Evolutionary conservation across 1,284 basidiomycete genomes (phyloP).

Genomic region (Tylopilus orsonianus): DNA sequence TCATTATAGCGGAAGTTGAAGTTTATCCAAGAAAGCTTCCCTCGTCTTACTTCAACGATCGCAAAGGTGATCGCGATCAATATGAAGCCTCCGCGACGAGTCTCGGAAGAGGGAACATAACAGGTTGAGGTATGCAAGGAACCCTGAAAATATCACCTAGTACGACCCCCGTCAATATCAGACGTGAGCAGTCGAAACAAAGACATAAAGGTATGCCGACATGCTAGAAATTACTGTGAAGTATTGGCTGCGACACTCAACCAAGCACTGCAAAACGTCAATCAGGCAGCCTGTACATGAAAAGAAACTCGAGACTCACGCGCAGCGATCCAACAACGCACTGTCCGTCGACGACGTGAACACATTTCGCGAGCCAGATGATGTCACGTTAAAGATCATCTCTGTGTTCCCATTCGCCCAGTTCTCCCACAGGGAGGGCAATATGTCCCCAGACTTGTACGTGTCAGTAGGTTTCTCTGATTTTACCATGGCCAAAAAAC

Average conservation of each 20-base stretch:
- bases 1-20: too few relatives aligned
- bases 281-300: conserved; percentile 1
- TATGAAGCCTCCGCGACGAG: too few relatives aligned
- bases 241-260: conserved; percentile 9
- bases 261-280: conserved; percentile 13
- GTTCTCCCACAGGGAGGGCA: conserved; percentile 17
- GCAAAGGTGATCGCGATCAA: too few relatives aligned
- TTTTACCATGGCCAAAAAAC: conserved; percentile 24
- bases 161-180: too few relatives aligned
- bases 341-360: conserved; percentile 4
- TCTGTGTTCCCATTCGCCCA: conserved; percentile 9
- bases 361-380: conserved; percentile 8
- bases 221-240: conserved; percentile 3
- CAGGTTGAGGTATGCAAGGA: too few relatives aligned
- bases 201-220: neutral
- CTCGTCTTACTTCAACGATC: too few relatives aligned
- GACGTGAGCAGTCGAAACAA: neutral
- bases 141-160: too few relatives aligned
- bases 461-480: conserved; percentile 12
- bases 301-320: conserved; percentile 14
- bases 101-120: too few relatives aligned
- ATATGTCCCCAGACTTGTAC: conserved; percentile 18
- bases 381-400: conserved; percentile 14
- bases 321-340: conserved; percentile 21
- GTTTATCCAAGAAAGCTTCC: too few relatives aligned